phyloP scores from a whole-genome alignment of 2,329 filamentous ascomycete species.

The Shiraia bambusicola region DNA sequence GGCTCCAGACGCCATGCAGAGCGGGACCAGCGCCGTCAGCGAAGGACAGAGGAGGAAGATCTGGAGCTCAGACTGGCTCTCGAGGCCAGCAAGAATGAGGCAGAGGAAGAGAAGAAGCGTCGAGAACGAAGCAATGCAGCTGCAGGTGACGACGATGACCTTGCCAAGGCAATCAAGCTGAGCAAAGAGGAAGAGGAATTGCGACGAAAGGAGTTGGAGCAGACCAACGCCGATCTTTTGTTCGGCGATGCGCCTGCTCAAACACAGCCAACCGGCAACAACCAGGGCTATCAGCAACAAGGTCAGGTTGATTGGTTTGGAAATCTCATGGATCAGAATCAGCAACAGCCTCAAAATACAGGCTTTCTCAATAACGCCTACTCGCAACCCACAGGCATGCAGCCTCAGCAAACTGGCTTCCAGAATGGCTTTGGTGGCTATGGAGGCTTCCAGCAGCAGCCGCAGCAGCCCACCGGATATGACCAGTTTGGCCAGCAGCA shows the following conservation, averaged over 20 bases:
- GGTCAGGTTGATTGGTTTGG: constrained; percentile 96
- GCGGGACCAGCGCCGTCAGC: constrained; percentile 41
- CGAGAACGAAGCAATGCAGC: constrained; percentile 55
- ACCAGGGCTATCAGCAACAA: constrained; percentile 97
- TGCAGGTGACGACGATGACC: constrained; percentile 72
- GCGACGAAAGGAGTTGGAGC: constrained; percentile 81
- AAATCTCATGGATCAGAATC: constrained; percentile 79
- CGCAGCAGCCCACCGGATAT: constrained; percentile 67
- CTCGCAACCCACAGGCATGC: constrained; percentile 76
- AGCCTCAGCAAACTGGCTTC: constrained; percentile 62
- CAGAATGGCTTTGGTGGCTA: constrained; percentile 72
- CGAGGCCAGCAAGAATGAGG: constrained; percentile 92
- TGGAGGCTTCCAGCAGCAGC: constrained; percentile 47
- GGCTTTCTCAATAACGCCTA: constrained; percentile 69
- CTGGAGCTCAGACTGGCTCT: constrained; percentile 86
- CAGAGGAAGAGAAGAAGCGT: constrained; percentile 84
- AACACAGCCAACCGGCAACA: constrained; percentile 80
- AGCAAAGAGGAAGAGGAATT: constrained; percentile 93
- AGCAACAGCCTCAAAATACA: constrained; percentile 62
- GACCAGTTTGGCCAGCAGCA: constrained; percentile 55
- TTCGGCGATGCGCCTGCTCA: constrained; percentile 77
- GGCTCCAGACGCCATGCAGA: constrained; percentile 44
- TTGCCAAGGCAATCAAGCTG: constrained; percentile 91
- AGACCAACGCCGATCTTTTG: constrained; percentile 79
- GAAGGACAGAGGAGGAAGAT: constrained; percentile 75